A percentile compares a stretch with the other conserved stretches of the same genome.
Conservation (phyloP, 2,329 filamentous ascomycete genomes). For the Trichothecium sympodiale region DNA sequence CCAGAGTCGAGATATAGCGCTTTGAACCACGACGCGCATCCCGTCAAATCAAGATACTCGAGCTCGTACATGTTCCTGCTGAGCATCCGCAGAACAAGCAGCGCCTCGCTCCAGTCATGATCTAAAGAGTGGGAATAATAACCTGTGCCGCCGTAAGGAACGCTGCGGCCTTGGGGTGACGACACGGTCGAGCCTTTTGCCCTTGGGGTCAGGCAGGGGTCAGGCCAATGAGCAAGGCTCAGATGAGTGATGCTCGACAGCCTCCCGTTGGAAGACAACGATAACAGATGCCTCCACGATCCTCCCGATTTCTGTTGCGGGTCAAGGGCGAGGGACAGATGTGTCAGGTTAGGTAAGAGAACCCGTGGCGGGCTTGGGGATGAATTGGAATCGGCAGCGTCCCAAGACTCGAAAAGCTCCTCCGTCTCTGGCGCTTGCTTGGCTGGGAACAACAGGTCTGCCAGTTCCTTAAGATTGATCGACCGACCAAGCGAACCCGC, state of each 20-base stretch:
- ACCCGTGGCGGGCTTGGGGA: slow-evolving; percentile 19
- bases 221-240: slow-evolving; percentile 51
- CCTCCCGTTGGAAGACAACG: slow-evolving; percentile 32
- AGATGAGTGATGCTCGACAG: slow-evolving; percentile 47
- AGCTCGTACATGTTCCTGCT: slow-evolving; percentile 44
- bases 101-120: slow-evolving; percentile 48
- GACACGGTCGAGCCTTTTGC: slow-evolving; percentile 35
- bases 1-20: slow-evolving; percentile 32
- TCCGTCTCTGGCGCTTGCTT: slow-evolving; percentile 6
- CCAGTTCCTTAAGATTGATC: slow-evolving; percentile 40
- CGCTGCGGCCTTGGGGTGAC: slow-evolving; percentile 27
- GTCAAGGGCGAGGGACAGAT: slow-evolving; percentile 45
- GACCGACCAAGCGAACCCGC: slow-evolving; percentile 38
- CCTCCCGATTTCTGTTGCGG: slow-evolving; percentile 21
- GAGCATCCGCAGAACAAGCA: slow-evolving; percentile 42
- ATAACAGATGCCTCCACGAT: slow-evolving; percentile 49
- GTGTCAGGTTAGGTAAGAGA: slow-evolving; percentile 46
- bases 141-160: slow-evolving; percentile 44
- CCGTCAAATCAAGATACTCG: slow-evolving; percentile 50
- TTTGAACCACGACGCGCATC: slow-evolving; percentile 43
- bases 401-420: slow-evolving; percentile 42
- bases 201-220: slow-evolving; percentile 45
- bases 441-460: slow-evolving; percentile 36
- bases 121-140: slow-evolving; percentile 48
- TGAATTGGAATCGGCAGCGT: slow-evolving; percentile 21